Percentiles rank a stretch among this genome's conserved stretches.
phyloP scores from a whole-genome alignment of 2,329 filamentous ascomycete species.

The Aspergillus thermomutatus region DNA sequence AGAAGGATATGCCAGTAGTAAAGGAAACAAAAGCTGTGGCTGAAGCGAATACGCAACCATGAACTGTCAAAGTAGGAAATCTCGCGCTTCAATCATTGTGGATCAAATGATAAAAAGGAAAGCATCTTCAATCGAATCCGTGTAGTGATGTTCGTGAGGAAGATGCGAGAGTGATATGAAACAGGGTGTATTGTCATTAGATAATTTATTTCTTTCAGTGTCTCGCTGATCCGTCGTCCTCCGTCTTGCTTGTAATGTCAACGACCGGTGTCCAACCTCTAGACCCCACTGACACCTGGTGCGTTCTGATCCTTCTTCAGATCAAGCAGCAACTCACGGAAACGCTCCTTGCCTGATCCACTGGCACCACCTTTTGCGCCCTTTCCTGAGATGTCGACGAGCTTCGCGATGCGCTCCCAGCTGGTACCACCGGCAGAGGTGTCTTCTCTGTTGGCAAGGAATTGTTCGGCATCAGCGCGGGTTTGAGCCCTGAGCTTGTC shows the following conservation, averaged over 20 bases:
- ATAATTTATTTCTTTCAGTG: constrained; percentile 2
- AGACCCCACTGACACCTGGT: constrained; percentile 55
- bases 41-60: not conserved
- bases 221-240: not conserved
- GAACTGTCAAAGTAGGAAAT: not conserved
- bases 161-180: constrained; percentile 7
- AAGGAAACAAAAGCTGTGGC: not conserved
- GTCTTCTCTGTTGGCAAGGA: constrained; percentile 82
- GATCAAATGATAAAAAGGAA: not conserved
- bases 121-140: constrained; percentile 1
- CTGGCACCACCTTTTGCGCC: constrained; percentile 79
- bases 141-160: constrained; percentile 7
- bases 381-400: constrained; percentile 97
- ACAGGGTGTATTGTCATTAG: constrained; percentile 5
- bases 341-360: constrained; percentile 92
- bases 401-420: constrained; percentile 97
- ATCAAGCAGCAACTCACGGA: constrained; percentile 83
- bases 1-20: not conserved
- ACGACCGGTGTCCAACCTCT: constrained; percentile 5
- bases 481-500: constrained; percentile 90
- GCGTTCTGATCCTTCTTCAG: constrained; percentile 90
- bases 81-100: not conserved
- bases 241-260: not conserved
- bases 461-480: constrained; percentile 87
- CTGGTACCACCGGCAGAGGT: constrained; percentile 92